A percentile compares a stretch with the other conserved stretches of the same genome.
Conservation (phyloP, 176 grass and related monocot species). For the Cenchrus fungigraminus region DNA sequence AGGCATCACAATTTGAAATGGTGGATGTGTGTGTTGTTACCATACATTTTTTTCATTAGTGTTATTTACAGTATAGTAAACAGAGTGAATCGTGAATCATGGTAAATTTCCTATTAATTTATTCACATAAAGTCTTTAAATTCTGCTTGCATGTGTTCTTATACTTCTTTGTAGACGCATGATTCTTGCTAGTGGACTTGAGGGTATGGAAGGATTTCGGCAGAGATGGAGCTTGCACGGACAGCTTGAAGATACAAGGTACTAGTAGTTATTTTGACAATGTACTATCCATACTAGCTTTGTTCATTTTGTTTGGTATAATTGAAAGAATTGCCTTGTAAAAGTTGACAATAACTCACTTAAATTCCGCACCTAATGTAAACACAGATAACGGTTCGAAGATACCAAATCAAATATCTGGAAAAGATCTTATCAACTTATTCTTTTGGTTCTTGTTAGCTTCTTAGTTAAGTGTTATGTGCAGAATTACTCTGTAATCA, state of each 20-base stretch:
- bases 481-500: not conserved
- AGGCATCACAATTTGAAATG: not conserved
- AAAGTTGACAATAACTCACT: not conserved
- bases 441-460: not conserved
- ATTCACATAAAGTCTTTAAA: not conserved
- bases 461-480: not conserved
- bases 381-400: slow-evolving; percentile 6
- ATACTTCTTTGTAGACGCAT: slow-evolving; percentile 55
- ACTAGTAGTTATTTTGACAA: slow-evolving; percentile 26
- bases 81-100: not conserved
- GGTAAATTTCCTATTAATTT: slow-evolving; percentile 26
- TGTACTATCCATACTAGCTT: not conserved
- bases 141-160: slow-evolving; percentile 33
- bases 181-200: slow-evolving; percentile 79
- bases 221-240: slow-evolving; percentile 90
- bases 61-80: slow-evolving; percentile 5
- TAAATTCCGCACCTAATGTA: slow-evolving; percentile 7
- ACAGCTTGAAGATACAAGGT: slow-evolving; percentile 68
- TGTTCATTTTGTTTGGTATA: not conserved
- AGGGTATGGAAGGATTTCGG: slow-evolving; percentile 84
- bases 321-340: slow-evolving; percentile 12
- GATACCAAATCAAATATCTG: not conserved
- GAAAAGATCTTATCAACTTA: not conserved
- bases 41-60: not conserved
- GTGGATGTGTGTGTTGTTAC: not conserved